phyloP scores from a whole-genome alignment of 2,329 filamentous ascomycete genomes.

The Blumeriella jaapii region DNA sequence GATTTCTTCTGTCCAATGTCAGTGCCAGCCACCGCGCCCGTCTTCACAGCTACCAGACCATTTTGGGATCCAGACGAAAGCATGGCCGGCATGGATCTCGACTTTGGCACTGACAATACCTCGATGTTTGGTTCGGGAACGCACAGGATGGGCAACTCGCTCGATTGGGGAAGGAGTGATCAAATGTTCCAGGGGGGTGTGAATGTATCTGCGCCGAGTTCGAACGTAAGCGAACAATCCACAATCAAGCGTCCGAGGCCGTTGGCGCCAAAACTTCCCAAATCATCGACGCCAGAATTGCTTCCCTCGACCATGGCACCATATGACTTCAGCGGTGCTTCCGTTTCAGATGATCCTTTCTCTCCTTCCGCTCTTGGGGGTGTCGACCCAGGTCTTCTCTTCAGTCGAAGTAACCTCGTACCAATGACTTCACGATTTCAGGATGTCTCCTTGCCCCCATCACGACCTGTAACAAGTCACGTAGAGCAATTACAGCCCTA shows the following conservation, averaged over 20 bases:
- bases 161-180: conserved; percentile 45
- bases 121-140: conserved; percentile 22
- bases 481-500: conserved; percentile 21
- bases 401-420: conserved; percentile 31
- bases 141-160: conserved; percentile 38
- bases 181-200: conserved; percentile 42
- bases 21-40: conserved; percentile 39
- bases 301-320: conserved; percentile 33
- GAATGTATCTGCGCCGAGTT: conserved; percentile 11
- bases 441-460: conserved; percentile 18
- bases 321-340: conserved; percentile 30
- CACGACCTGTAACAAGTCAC: conserved; percentile 22
- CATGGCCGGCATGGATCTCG: conserved; percentile 47
- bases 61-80: conserved; percentile 46
- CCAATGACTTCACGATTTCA: conserved; percentile 17
- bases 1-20: conserved; percentile 53
- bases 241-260: conserved; percentile 33
- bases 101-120: conserved; percentile 36
- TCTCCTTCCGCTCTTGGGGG: conserved; percentile 35
- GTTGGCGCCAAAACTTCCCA: conserved; percentile 33
- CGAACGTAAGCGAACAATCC: conserved; percentile 24
- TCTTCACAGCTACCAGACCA: conserved; percentile 32
- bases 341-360: conserved; percentile 39
- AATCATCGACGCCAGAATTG: conserved; percentile 12
- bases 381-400: conserved; percentile 50